A percentile compares a stretch with the other conserved stretches of the same genome.
Conservation (phyloP, 2,329 filamentous ascomycete genomes). For the Penicillium griseofulvum region DNA sequence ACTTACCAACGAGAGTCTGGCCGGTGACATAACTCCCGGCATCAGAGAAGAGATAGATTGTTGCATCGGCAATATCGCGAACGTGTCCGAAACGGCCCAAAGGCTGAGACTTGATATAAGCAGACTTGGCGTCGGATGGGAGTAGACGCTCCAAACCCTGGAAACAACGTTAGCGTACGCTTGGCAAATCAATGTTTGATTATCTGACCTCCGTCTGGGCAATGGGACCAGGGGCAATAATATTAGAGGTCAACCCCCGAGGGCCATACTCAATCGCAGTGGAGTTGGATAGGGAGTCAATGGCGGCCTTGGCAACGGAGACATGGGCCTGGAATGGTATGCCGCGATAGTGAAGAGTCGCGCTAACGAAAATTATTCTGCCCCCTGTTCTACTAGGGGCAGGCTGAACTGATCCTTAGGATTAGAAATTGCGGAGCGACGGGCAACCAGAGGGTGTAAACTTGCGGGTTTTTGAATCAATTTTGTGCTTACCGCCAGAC, state of each 20-base stretch:
- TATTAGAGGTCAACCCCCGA: constrained; percentile 78
- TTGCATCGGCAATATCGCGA: constrained; percentile 88
- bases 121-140: constrained; percentile 52
- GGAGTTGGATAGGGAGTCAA: constrained; percentile 78
- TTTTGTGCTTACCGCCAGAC: constrained; percentile 64
- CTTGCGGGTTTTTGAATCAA: constrained; percentile 56
- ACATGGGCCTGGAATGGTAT: constrained; percentile 84
- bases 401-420: constrained; percentile 31
- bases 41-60: constrained; percentile 82
- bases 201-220: constrained; percentile 66
- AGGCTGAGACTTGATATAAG: constrained; percentile 58
- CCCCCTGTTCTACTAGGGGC: constrained; percentile 63
- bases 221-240: constrained; percentile 84
- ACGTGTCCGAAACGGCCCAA: constrained; percentile 73
- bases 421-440: no score
- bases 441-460: constrained; percentile 6
- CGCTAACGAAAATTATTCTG: constrained; percentile 83
- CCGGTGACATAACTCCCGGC: constrained; percentile 84
- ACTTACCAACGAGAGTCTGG: constrained; percentile 64
- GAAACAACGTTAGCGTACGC: no score
- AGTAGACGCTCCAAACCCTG: constrained; percentile 65
- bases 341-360: constrained; percentile 87
- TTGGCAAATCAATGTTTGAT: neutral
- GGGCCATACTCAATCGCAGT: constrained; percentile 89
- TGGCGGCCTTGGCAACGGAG: constrained; percentile 83